phyloP scores from a whole-genome alignment of 768 basidiomycete species.

The Pleurotus sapidus region DNA sequence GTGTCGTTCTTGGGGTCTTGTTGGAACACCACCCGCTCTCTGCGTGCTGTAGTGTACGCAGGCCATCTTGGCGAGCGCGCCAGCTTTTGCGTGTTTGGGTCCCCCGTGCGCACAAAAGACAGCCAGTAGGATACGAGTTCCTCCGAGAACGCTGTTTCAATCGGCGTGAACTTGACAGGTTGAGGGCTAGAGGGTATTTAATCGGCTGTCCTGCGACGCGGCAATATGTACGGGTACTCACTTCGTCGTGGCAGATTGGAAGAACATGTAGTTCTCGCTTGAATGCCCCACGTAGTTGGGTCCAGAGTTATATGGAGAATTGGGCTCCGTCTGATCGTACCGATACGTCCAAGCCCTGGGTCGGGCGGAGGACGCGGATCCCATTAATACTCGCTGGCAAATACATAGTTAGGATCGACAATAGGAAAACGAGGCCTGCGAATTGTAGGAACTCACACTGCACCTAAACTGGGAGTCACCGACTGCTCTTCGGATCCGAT shows the following conservation, averaged over 20 bases:
- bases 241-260: no score
- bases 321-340: constrained; percentile 56
- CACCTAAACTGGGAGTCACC: constrained; percentile 50
- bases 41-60: constrained; percentile 25
- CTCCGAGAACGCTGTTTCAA: constrained; percentile 47
- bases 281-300: constrained; percentile 41
- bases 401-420: neutral
- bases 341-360: constrained; percentile 50
- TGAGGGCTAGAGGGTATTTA: constrained; percentile 32
- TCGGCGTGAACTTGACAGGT: constrained; percentile 41
- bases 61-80: constrained; percentile 49
- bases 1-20: constrained; percentile 22
- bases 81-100: constrained; percentile 57
- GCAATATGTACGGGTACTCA: neutral
- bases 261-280: constrained; percentile 56
- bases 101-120: constrained; percentile 55
- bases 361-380: constrained; percentile 31
- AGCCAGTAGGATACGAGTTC: constrained; percentile 68
- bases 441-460: constrained; percentile 36
- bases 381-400: constrained; percentile 43
- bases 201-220: neutral
- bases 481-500: constrained; percentile 42
- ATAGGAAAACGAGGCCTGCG: neutral
- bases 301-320: constrained; percentile 16
- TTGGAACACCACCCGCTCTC: constrained; percentile 40